These are phyloP conservation scores for Xylaria castorea DNA, from an alignment of 495 filamentous ascomycete genomes.

Conservation along the genomic window DNA sequence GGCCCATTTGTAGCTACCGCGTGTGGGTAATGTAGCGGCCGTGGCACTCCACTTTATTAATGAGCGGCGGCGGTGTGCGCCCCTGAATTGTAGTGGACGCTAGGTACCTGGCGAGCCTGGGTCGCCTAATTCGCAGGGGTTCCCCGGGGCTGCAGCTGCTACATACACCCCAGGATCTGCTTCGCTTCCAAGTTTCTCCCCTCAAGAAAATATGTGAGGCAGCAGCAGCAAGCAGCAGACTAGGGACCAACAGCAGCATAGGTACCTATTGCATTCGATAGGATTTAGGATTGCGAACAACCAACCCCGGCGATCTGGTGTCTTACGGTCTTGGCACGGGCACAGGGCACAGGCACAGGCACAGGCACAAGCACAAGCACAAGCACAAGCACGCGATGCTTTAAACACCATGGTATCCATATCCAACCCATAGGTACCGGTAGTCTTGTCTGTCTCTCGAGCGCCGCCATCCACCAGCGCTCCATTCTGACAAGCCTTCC, in stretches of 20 bases:
- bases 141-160: slow-evolving; percentile 16
- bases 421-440: not conserved
- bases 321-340: slow-evolving; percentile 1
- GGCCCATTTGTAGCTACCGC: no score
- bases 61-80: not conserved
- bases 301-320: not conserved
- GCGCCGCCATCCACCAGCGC: not conserved
- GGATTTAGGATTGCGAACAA: slow-evolving; percentile 7
- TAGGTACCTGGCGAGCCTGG: not conserved
- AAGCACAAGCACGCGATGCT: not conserved
- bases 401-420: not conserved
- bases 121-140: slow-evolving; percentile 13
- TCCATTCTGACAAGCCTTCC: not conserved
- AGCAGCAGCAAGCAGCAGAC: not conserved
- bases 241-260: not conserved
- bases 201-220: slow-evolving; percentile 1
- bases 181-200: not conserved
- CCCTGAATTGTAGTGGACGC: slow-evolving; percentile 2
- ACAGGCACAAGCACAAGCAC: not conserved
- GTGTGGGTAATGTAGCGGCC: not conserved
- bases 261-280: not conserved
- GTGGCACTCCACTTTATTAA: not conserved
- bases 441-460: slow-evolving; percentile 4
- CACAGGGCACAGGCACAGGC: not conserved
- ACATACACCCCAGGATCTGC: not conserved